These are phyloP conservation scores for Hemerocallis citrina DNA, from an alignment of 106 monocot species.

Conservation along the genomic window DNA sequence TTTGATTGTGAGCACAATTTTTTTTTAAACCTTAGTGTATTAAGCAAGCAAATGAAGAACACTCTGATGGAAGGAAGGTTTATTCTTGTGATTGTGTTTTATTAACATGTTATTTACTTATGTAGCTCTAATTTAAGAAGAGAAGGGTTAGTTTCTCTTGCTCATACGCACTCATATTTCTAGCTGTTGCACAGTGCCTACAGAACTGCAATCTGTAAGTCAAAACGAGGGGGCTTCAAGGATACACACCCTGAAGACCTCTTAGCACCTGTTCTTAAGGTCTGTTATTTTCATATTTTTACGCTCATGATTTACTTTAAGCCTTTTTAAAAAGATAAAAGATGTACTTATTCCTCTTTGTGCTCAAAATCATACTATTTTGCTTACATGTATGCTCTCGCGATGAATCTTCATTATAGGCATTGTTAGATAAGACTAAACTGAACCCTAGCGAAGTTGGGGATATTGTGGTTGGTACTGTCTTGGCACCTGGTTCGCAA, in stretches of 20 bases:
- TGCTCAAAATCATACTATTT: neutral
- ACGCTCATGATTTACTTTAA: too few species aligned
- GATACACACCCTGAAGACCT: conserved; percentile 76
- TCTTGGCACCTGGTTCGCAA: conserved; percentile 80
- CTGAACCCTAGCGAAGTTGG: conserved; percentile 80
- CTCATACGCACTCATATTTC: neutral
- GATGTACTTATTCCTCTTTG: neutral
- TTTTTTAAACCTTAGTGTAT: too few species aligned
- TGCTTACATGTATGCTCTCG: neutral
- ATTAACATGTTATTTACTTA: neutral
- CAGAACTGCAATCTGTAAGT: conserved; percentile 81
- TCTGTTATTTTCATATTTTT: conserved; percentile 14
- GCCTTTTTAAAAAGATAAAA: too few species aligned
- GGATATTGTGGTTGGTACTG: conserved; percentile 87
- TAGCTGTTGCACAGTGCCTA: conserved; percentile 40
- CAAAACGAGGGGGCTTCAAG: conserved; percentile 77
- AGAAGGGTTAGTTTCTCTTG: neutral
- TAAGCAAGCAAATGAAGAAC: too few species aligned
- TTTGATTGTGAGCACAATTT: too few species aligned
- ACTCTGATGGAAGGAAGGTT: neutral
- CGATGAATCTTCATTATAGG: conserved; percentile 22
- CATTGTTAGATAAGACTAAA: conserved; percentile 63
- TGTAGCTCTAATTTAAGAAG: neutral
- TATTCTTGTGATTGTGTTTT: neutral
- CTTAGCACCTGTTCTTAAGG: conserved; percentile 75